These are phyloP conservation scores for Prunus persica DNA, from an alignment of 306 rosid species.

Conservation along the genomic window Prunus_persica_NCBIv2 NC_034012.1:4168501-4169000, in stretches of 20 bases:
- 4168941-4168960: slow-evolving; percentile 14
- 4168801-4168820: background rate
- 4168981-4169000: slow-evolving; percentile 29
- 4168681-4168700: slow-evolving; percentile 9
- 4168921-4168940: slow-evolving; percentile 98
- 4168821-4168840: background rate
- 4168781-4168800: background rate
- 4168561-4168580: slow-evolving; percentile 23
- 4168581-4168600: slow-evolving; percentile 87
- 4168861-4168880: slow-evolving; percentile 21
- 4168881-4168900: slow-evolving; percentile 96
- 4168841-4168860: slow-evolving; percentile 1
- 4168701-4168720: background rate
- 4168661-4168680: slow-evolving; percentile 69
- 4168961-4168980: slow-evolving; percentile 14
- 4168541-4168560: background rate
- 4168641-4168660: slow-evolving; percentile 94
- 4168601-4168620: slow-evolving; percentile 67
- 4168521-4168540: background rate
- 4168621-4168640: slow-evolving; percentile 95
- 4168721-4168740: background rate
- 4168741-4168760: background rate
- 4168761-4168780: background rate
- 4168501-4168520: background rate
- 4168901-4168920: slow-evolving; percentile 96